These are phyloP conservation scores for Xylaria bambusicola DNA, from an alignment of 495 filamentous ascomycete genomes.

Conservation along the genomic window DNA sequence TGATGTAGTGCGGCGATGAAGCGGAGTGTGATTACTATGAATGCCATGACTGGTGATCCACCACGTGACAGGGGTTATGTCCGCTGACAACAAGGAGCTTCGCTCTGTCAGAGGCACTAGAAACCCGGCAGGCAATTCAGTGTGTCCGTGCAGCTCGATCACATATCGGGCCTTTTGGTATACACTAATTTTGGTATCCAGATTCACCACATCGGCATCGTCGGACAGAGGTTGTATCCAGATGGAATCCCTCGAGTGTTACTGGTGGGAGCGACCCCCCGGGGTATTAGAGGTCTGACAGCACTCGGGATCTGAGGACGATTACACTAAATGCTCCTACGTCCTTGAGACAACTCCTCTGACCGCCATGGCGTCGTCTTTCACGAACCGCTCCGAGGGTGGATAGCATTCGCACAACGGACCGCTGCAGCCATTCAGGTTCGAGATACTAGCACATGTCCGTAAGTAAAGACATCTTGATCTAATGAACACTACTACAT, in stretches of 20 bases:
- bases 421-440: no score
- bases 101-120: conserved; percentile 5
- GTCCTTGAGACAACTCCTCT: background rate
- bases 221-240: background rate
- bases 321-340: background rate
- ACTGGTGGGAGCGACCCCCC: background rate
- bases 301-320: background rate
- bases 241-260: conserved; percentile 4
- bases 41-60: conserved; percentile 7
- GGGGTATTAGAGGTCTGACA: background rate
- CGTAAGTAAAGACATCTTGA: no score
- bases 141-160: background rate
- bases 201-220: background rate
- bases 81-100: conserved; percentile 4
- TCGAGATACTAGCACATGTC: no score
- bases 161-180: conserved; percentile 11
- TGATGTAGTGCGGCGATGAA: conserved; percentile 6
- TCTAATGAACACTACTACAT: no score
- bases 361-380: background rate
- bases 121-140: conserved; percentile 11
- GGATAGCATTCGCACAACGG: no score
- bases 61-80: conserved; percentile 4
- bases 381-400: no score
- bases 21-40: conserved; percentile 15
- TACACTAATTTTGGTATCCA: conserved; percentile 10